Evolutionary conservation across 768 basidiomycete genomes (phyloP), one percentile per base, ranked within the genome.

Genomic region (Pleurotus djamor): DNA sequence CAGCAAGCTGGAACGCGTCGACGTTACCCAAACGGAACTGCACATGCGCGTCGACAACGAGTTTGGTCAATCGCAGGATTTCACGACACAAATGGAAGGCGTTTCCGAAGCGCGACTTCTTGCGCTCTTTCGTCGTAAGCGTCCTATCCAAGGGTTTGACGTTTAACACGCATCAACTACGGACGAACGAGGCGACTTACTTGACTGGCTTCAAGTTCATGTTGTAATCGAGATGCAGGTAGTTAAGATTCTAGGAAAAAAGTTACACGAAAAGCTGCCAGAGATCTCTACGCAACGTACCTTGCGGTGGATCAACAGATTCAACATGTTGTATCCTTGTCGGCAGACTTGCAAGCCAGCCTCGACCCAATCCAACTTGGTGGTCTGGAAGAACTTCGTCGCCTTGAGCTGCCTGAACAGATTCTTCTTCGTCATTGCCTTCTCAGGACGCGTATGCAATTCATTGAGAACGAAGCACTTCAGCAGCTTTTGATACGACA

Each of bases 341-440:
- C 97, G 81, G 78, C 96, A 98, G 56, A 99, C 96, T 74, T 99
- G 97, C 61, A 99, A 76, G 65, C 97, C 97, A 2, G 96, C 97
- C 73, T 99, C 97, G 38, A 99, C 96, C 97, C 97, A 99, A 73
- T 99, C 97, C 65, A 99, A 76, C 64, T 84, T 93, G 4, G 97
- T 99, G 12, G 92, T 94, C 79, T 98, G 97, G 88, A 99, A 99
- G 77, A 99, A 99, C 75, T 98, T 98, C 59, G 97, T 99, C n/a
- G 92, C 89, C 75, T 98, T 98, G 59, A 95, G 80, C 69, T 95
- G 92, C 47, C 94, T 83, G 84, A 99, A 98, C 52, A 98, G 71
- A 69, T 96, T 97, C 78, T 96, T 94, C 86, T 96, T 98, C 63
- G 92, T 90, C 92, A 97, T 96, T 6, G 97, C 90, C 74, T 97